Percentiles rank a stretch among this genome's conserved stretches.
Evolutionary conservation across 73 alveolate species (phyloP).

Genomic region (Paramecium sexaurelia): DNA sequence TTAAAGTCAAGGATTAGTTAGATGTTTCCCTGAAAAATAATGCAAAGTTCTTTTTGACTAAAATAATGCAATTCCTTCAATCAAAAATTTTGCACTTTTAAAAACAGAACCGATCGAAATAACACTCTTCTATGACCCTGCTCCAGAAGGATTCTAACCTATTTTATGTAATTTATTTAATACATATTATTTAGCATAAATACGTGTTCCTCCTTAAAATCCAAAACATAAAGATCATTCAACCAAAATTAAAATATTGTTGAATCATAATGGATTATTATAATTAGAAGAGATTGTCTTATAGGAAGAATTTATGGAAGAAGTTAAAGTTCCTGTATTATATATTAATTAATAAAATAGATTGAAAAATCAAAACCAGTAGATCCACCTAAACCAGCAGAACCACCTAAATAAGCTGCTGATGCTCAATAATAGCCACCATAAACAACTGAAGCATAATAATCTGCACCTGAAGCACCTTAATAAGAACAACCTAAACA

Average conservation of each 20-base stretch:
- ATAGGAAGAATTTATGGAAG: conserved; percentile 73
- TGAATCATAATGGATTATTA: conserved; percentile 75
- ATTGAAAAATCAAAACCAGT: conserved; percentile 60
- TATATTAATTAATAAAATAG: background rate
- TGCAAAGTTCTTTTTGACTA: conserved; percentile 71
- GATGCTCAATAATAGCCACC: background rate
- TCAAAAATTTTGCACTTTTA: conserved; percentile 74
- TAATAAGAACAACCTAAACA: background rate
- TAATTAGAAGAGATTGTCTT: conserved; percentile 75
- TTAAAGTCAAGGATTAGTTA: conserved; percentile 70
- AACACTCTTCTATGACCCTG: conserved; percentile 70
- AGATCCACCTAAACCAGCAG: background rate
- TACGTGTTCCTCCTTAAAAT: conserved; percentile 69
- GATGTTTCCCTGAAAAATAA: conserved; percentile 58
- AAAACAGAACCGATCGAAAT: conserved; percentile 79
- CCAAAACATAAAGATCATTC: conserved; percentile 73
- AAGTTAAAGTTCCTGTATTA: conserved; percentile 58
- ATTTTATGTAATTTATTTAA: background rate
- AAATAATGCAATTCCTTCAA: conserved; percentile 77
- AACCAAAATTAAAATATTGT: conserved; percentile 72
- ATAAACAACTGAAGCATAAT: conserved; percentile 13
- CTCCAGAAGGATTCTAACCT: conserved; percentile 70
- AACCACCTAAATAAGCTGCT: background rate
- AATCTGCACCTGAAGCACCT: conserved; percentile 69
- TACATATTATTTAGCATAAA: conserved; percentile 35